These are phyloP conservation scores for Fusarium torulosum DNA, from an alignment of 2,329 filamentous ascomycete species.

Conservation along the genomic window DNA sequence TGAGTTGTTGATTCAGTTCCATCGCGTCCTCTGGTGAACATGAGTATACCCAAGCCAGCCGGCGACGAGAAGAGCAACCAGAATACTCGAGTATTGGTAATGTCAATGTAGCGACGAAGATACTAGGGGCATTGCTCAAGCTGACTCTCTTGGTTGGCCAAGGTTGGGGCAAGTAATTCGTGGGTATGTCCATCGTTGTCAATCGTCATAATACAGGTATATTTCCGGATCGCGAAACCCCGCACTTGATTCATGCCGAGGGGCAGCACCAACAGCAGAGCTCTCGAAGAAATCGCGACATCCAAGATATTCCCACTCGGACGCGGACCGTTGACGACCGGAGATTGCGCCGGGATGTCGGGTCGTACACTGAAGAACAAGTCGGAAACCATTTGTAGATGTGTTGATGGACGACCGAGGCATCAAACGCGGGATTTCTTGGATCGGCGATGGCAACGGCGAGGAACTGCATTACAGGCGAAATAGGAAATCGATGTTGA, in stretches of 20 bases:
- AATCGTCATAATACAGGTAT: constrained; percentile 10
- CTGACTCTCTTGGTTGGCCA: not conserved
- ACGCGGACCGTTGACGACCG: constrained; percentile 12
- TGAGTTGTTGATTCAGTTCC: not conserved
- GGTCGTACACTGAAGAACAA: constrained; percentile 44
- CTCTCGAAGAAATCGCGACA: not conserved
- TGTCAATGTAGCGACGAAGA: not conserved
- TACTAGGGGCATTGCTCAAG: not conserved
- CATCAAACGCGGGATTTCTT: constrained; percentile 39
- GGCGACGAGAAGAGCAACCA: not conserved
- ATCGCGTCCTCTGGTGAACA: not conserved
- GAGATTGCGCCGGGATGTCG: constrained; percentile 31
- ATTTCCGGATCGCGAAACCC: constrained; percentile 24
- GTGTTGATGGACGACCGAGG: constrained; percentile 11
- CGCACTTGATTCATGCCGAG: constrained; percentile 30
- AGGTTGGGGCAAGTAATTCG: not conserved
- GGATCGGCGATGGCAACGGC: constrained; percentile 5
- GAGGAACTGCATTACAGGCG: not conserved
- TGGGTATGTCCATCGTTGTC: constrained; percentile 1
- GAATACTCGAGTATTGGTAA: not conserved
- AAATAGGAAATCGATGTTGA: constrained; percentile 5
- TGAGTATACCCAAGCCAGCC: not conserved
- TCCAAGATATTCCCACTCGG: constrained; percentile 1
- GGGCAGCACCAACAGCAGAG: constrained; percentile 21
- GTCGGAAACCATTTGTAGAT: constrained; percentile 15